These are phyloP conservation scores for Cordyceps cicadae DNA, from an alignment of 2,329 filamentous ascomycete species.

Conservation along the genomic window DNA sequence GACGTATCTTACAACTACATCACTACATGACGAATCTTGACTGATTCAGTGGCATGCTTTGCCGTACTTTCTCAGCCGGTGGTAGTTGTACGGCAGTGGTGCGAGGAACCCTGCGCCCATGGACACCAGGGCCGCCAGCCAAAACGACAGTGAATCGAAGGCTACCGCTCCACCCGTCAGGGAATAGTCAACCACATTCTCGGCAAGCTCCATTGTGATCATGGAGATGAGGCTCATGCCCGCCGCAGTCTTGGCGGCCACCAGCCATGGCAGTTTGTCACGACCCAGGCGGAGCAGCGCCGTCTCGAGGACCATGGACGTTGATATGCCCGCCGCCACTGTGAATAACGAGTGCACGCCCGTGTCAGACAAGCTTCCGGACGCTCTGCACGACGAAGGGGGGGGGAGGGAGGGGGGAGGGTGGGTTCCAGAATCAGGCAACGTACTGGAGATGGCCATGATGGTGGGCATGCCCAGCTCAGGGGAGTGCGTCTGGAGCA, in stretches of 20 bases:
- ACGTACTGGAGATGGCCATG: constrained; percentile 44
- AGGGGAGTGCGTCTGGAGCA: constrained; percentile 39
- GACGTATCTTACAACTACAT: neutral
- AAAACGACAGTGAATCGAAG: constrained; percentile 40
- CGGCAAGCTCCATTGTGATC: constrained; percentile 48
- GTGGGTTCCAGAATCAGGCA: neutral
- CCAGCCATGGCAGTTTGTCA: constrained; percentile 38
- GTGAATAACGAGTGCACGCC: neutral
- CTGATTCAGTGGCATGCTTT: constrained; percentile 35
- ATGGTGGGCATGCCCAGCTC: constrained; percentile 38
- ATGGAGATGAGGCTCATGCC: constrained; percentile 54
- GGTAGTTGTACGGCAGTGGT: constrained; percentile 47
- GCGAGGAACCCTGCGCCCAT: constrained; percentile 37
- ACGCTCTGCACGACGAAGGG: neutral
- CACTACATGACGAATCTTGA: neutral
- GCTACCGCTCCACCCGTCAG: constrained; percentile 43
- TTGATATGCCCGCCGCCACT: constrained; percentile 45
- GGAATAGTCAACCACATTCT: constrained; percentile 48
- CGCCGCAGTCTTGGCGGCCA: constrained; percentile 41
- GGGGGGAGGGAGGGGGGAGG: neutral
- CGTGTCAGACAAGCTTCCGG: too few species aligned
- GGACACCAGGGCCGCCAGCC: constrained; percentile 39
- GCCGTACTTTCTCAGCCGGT: constrained; percentile 38
- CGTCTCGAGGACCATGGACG: constrained; percentile 46
- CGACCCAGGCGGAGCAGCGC: constrained; percentile 38